Conservation (phyloP, 2,329 filamentous ascomycete genomes). For the Pyrenophora tritici-repentis region DNA sequence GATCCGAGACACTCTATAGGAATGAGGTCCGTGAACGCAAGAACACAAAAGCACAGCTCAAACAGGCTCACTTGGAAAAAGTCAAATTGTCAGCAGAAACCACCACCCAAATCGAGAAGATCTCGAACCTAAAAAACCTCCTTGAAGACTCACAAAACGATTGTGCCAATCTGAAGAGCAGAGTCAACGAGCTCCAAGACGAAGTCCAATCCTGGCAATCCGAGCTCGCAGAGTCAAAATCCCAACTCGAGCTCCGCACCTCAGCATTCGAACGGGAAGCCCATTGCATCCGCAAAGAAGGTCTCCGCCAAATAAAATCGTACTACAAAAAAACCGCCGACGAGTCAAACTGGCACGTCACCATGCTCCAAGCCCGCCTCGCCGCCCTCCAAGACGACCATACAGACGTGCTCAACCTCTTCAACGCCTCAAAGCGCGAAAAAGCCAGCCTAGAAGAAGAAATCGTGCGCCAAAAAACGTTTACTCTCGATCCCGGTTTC, state of each 20-base stretch:
- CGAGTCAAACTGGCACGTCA: slow-evolving; percentile 7
- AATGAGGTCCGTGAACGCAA: not conserved
- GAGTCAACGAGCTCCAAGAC: not conserved
- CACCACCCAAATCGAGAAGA: not conserved
- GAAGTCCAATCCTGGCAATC: not conserved
- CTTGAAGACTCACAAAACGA: not conserved
- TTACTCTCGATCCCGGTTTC: too few species aligned
- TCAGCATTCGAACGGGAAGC: slow-evolving; percentile 2
- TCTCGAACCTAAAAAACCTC: not conserved
- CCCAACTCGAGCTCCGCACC: not conserved
- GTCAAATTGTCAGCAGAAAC: too few species aligned
- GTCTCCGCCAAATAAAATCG: slow-evolving; percentile 11
- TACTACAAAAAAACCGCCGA: slow-evolving; percentile 16
- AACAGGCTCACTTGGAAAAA: not conserved
- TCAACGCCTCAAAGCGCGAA: slow-evolving; percentile 1
- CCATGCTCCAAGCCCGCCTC: slow-evolving; percentile 9
- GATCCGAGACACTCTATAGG: not conserved
- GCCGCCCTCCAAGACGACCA: slow-evolving; percentile 3
- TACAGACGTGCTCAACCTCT: not conserved
- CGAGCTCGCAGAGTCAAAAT: not conserved
- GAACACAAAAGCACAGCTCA: not conserved
- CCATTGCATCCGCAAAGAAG: slow-evolving; percentile 3
- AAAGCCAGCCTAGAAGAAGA: slow-evolving; percentile 6
- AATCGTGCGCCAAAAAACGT: not conserved
- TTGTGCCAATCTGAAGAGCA: not conserved